A percentile compares a stretch with the other conserved stretches of the same genome.
Conservation (phyloP, 148 eudicot genomes). For the Chenopodium formosanum region DNA sequence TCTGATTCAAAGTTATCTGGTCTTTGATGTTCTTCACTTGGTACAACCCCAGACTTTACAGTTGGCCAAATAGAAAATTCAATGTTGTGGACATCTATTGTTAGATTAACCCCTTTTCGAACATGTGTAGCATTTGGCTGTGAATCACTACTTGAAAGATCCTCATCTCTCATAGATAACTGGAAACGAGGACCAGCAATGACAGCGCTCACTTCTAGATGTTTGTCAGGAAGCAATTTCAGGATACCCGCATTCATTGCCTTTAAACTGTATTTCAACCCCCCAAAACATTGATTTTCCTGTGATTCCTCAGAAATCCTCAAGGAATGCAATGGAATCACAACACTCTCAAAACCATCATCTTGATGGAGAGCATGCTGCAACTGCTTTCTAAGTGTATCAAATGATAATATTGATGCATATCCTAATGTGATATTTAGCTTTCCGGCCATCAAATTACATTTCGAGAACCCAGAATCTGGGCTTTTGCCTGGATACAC, state of each 20-base stretch:
- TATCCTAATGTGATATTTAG: constrained; percentile 54
- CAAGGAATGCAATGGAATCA: constrained; percentile 31
- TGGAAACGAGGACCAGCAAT: constrained; percentile 62
- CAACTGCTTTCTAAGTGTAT: constrained; percentile 47
- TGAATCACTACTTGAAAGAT: constrained; percentile 18
- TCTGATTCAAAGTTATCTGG: constrained; percentile 32
- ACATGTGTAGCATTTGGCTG: constrained; percentile 24
- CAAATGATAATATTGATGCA: constrained; percentile 39
- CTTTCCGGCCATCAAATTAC: constrained; percentile 60
- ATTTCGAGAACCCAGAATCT: constrained; percentile 46
- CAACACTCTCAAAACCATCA: constrained; percentile 19
- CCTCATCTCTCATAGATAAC: constrained; percentile 47
- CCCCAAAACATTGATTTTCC: constrained; percentile 11
- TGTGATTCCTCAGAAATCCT: constrained; percentile 19
- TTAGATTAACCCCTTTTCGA: constrained; percentile 37
- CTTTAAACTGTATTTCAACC: constrained; percentile 34
- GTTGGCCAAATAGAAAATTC: constrained; percentile 64
- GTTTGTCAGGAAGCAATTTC: constrained; percentile 56
- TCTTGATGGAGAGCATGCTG: constrained; percentile 34
- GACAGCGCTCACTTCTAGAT: constrained; percentile 54
- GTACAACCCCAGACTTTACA: constrained; percentile 33
- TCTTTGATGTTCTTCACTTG: constrained; percentile 32
- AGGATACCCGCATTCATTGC: constrained; percentile 40
- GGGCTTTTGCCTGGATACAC: constrained; percentile 39
- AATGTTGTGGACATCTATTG: constrained; percentile 43